A percentile compares a stretch with the other conserved stretches of the same genome.
Conservation (phyloP, 2,329 filamentous ascomycete genomes). For the Triangularia setosa region DNA sequence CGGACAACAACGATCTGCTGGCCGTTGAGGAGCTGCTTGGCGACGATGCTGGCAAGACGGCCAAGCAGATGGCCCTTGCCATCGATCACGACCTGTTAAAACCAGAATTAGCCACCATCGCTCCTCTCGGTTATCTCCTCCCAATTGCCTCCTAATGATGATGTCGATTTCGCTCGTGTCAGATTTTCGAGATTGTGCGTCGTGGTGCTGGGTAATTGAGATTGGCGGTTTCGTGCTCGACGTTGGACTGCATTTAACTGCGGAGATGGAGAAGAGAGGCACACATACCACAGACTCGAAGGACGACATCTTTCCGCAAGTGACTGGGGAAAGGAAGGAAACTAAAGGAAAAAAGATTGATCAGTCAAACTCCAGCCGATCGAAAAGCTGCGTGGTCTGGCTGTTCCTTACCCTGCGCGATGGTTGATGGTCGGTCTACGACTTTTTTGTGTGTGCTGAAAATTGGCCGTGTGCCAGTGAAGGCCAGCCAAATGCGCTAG, state of each 20-base stretch:
- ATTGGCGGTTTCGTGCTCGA: conserved; percentile 4
- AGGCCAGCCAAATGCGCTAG: conserved; percentile 22
- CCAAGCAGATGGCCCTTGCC: conserved; percentile 99
- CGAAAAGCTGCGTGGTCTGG: conserved; percentile 27
- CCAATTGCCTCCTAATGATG: neutral
- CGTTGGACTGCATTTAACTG: conserved; percentile 11
- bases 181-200: conserved; percentile 5
- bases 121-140: neutral
- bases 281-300: conserved; percentile 31
- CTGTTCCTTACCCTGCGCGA: conserved; percentile 30
- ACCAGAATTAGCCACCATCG: conserved; percentile 32
- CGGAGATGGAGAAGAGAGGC: conserved; percentile 1
- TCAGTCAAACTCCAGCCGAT: conserved; percentile 30
- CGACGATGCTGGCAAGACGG: conserved; percentile 95
- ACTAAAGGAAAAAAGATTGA: conserved; percentile 26
- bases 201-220: conserved; percentile 11
- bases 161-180: conserved; percentile 1
- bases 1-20: conserved; percentile 99
- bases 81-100: conserved; percentile 87
- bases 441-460: conserved; percentile 30
- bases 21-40: conserved; percentile 97
- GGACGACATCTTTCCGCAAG: conserved; percentile 32
- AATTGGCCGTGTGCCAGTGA: conserved; percentile 28
- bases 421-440: conserved; percentile 28
- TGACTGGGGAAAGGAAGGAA: conserved; percentile 24